Base-by-base conservation (phyloP, 192 early-diverging fungal genomes). In the Linnemannia zychae region DNA sequence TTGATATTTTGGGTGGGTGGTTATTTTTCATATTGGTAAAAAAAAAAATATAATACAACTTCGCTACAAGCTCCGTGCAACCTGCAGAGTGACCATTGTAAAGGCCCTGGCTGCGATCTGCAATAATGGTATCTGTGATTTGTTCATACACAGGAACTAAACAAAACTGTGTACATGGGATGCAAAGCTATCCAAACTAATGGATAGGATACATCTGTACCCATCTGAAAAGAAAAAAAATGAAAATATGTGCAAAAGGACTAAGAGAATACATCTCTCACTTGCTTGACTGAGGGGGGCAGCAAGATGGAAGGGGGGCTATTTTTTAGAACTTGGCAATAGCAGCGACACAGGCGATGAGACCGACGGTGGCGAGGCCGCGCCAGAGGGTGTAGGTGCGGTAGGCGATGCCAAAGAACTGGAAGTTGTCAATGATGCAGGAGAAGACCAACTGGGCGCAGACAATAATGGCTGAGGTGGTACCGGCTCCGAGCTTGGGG, bases 391-490 rank as follows among this genome's bases (percentile, higher is more conserved):
- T 84, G 46, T 86, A 89, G 11, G 79, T 76, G 24, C 80, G 72
- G 57, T 77, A 73, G 16, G 82, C 48, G 28, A 92, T 79, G 11
- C 89, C 90, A 24, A 92, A 77, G 17, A 86, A 52, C 28, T 65
- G 87, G 83, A 90, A 92, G 46, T 92, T 89, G 71, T 92, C 91
- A 18, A 88, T 82, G 22, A 92, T 57, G 48, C 87, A 83, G 3
- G 91, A 90, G 47, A 86, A 77, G 12, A 91, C 77, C 36, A 90
- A 60, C 69, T 92, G 90, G 12, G 89, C 78, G 49, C 88, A 89
- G 36, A 92, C 90, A 67, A 87, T 79, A 22, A 88, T 81, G 71
- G 88, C 84, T 33, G 91, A 50, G 3, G 89, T 86, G 4, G 89
- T 92, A 57, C 82, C 84, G 17, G 89, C 79, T 7, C 91, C 91